Evolutionary conservation across 805 yeast genomes (phyloP).

Genomic region (Clavispora santaluciae): DNA sequence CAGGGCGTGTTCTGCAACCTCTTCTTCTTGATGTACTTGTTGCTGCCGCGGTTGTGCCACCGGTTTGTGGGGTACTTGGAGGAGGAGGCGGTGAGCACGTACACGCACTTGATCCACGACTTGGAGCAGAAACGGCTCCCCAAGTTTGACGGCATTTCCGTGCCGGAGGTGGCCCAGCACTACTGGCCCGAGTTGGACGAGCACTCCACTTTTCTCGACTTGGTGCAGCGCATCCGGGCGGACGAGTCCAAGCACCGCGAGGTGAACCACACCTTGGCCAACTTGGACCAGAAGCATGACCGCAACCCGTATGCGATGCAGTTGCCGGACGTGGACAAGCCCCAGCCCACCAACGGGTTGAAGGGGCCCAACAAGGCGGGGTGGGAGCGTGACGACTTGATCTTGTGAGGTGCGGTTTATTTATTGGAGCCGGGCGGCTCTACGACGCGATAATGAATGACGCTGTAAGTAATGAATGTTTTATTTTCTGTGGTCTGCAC

Average conservation of each 20-base stretch:
- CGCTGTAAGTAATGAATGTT: no score
- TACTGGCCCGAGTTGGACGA: slow-evolving; percentile 57
- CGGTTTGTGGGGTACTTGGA: slow-evolving; percentile 74
- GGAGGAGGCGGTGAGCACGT: slow-evolving; percentile 72
- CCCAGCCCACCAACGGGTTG: slow-evolving; percentile 38
- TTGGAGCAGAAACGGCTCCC: slow-evolving; percentile 52
- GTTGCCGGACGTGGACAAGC: slow-evolving; percentile 28
- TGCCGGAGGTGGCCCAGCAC: slow-evolving; percentile 57
- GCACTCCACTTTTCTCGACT: slow-evolving; percentile 51
- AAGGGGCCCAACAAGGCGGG: slow-evolving; percentile 29
- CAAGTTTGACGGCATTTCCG: slow-evolving; percentile 37
- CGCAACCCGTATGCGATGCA: slow-evolving; percentile 63
- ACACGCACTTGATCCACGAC: slow-evolving; percentile 51
- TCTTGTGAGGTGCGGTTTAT: slow-evolving; percentile 10
- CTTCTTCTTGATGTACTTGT: slow-evolving; percentile 56
- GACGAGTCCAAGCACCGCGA: slow-evolving; percentile 79
- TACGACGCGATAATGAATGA: no score
- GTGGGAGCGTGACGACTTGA: slow-evolving; percentile 39
- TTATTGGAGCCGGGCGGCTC: neutral
- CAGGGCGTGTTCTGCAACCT: slow-evolving; percentile 69
- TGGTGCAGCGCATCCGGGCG: slow-evolving; percentile 60
- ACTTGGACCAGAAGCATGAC: slow-evolving; percentile 47
- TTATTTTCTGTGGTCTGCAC: no score
- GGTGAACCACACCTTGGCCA: slow-evolving; percentile 73
- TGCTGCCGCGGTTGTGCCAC: slow-evolving; percentile 62